phyloP scores from a whole-genome alignment of 768 basidiomycete species.

The Lactarius psammicola region DNA sequence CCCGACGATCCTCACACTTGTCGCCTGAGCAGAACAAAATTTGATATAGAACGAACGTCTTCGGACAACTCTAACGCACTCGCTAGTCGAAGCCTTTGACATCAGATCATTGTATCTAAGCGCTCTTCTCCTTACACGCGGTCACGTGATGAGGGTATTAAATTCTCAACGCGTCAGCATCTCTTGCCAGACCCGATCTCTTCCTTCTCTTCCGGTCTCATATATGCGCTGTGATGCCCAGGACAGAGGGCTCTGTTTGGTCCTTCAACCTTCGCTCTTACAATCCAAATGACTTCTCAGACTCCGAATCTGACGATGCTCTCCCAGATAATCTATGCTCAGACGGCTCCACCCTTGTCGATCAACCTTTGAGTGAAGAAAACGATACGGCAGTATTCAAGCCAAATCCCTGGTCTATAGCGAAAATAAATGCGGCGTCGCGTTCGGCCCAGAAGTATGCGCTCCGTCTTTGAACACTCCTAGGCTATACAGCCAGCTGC shows the following conservation, averaged over 20 bases:
- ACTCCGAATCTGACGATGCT: constrained; percentile 28
- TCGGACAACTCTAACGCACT: too few relatives aligned
- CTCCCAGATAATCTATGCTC: constrained; percentile 16
- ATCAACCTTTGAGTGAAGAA: constrained; percentile 50
- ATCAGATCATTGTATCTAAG: too few relatives aligned
- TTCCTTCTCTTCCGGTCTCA: not conserved
- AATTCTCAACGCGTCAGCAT: not conserved
- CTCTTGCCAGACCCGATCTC: not conserved
- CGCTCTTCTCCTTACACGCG: not conserved
- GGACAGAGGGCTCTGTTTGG: constrained; percentile 32
- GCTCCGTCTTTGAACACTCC: not conserved
- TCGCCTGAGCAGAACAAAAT: too few relatives aligned
- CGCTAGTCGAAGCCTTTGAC: too few relatives aligned
- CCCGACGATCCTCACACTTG: too few relatives aligned
- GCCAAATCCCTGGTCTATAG: constrained; percentile 79
- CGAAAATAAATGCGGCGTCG: constrained; percentile 70
- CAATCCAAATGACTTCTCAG: constrained; percentile 31
- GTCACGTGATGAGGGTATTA: not conserved
- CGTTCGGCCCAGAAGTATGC: constrained; percentile 36
- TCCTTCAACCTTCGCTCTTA: constrained; percentile 34
- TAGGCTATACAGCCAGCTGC: not conserved
- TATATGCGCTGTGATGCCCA: constrained; percentile 11
- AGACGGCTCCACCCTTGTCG: constrained; percentile 24
- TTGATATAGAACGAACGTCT: too few relatives aligned
- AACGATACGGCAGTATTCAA: constrained; percentile 52